These are phyloP conservation scores for Penicillium corylophilum DNA, from an alignment of 2,329 filamentous ascomycete species.

Conservation along the genomic window DNA sequence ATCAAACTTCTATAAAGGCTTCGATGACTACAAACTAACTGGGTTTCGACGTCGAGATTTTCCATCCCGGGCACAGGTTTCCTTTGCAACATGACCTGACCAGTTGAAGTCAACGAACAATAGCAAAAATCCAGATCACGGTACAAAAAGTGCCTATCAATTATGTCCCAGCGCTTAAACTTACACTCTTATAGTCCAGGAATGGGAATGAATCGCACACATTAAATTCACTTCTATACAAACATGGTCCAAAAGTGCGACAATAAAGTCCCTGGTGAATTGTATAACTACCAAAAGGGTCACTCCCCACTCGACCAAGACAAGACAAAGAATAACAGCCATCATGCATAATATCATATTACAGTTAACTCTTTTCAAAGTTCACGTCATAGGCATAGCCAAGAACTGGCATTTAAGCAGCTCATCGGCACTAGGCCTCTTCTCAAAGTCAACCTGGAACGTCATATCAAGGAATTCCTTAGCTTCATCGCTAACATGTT, in stretches of 20 bases:
- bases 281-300: slow-evolving; percentile 1
- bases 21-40: neutral
- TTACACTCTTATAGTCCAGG: too few species aligned
- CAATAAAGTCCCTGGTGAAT: neutral
- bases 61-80: too few species aligned
- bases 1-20: neutral
- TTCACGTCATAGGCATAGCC: slow-evolving; percentile 62
- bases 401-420: slow-evolving; percentile 81
- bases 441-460: slow-evolving; percentile 93
- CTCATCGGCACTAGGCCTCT: slow-evolving; percentile 87
- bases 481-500: slow-evolving; percentile 80
- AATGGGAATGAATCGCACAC: neutral
- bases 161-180: too few species aligned
- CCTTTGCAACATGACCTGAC: too few species aligned
- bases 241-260: neutral
- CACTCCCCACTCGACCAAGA: neutral
- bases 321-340: slow-evolving; percentile 3
- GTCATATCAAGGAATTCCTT: slow-evolving; percentile 80
- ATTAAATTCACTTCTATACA: neutral
- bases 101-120: too few species aligned
- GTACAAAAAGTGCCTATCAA: too few species aligned
- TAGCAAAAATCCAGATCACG: too few species aligned
- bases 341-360: slow-evolving; percentile 18
- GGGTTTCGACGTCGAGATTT: neutral
- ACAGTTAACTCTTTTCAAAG: slow-evolving; percentile 2